Evolutionary conservation across 164 flowering plant species (phyloP), one percentile per base, ranked within the genome.

Genomic region (Kalanchoe fedtschenkoi): DNA sequence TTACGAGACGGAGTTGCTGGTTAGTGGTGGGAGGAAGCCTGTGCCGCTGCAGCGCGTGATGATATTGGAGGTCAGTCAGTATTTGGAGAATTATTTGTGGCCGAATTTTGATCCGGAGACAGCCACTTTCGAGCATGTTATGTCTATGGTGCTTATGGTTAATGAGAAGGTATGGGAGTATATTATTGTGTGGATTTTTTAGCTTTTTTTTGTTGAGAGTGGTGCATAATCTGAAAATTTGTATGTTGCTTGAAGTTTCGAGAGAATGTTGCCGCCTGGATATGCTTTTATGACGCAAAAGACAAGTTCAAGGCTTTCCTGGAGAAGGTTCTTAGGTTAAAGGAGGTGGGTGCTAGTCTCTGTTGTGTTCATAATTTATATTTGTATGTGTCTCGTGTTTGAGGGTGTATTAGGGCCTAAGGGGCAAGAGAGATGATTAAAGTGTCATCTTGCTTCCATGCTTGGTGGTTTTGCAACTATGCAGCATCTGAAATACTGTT

Each of bases 241-340:
- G 38, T 26, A 4, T 34, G 22, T 35, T 24, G 34, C 37, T 63
- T 75, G 77, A 77, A 90, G 99, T 95, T 95, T 68, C 81, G 99
- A 35, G 97, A 95, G 78, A 95, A 95, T 78, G 91, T 91, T 24
- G 91, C 91, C 0, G 93, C 96, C 19, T 93, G 99, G 99, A 72
- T 76, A 47, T 85, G 95, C 70, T 95, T 95, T 70, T 65, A 85
- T 65, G 85, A 88, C 66, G 74, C 75, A 63, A 88, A 85, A 58
- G 96, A 83, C 66, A 65, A 74, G 60, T 91, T 95, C 61, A 77
- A 73, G 68, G 75, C 77, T 22, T 95, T 95, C 59, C 76, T 93
- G 41, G 86, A 82, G 69, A 78, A 86, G 72, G 96, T 91, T 75
- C 76, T 95, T 66, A 80, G 75, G 24, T 76, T 90, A 29, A 95